A percentile compares a stretch with the other conserved stretches of the same genome.
Evolutionary conservation across 2,329 filamentous ascomycete species (phyloP).

Genomic region (Shiraia sp.): DNA sequence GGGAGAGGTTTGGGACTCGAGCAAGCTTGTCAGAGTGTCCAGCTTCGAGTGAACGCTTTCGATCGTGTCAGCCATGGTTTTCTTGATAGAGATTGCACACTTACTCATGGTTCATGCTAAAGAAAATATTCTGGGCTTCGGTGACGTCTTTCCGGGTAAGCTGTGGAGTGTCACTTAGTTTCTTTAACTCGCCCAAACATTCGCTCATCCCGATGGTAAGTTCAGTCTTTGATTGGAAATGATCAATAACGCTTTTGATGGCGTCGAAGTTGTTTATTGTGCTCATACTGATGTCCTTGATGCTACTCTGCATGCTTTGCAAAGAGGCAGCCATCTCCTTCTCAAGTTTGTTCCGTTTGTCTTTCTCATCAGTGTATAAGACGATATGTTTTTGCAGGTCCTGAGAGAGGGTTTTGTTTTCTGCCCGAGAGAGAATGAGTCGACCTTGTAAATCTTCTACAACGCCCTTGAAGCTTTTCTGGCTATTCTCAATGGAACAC

Average conservation of each 20-base stretch:
- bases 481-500: constrained; percentile 12
- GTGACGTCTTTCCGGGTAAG: constrained; percentile 24
- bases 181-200: constrained; percentile 20
- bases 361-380: constrained; percentile 24
- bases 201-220: constrained; percentile 14
- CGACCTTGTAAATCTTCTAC: constrained; percentile 20
- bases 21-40: constrained; percentile 5
- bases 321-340: constrained; percentile 19
- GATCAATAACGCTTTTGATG: constrained; percentile 14
- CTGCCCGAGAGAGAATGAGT: constrained; percentile 14
- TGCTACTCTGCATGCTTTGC: constrained; percentile 16
- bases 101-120: constrained; percentile 25
- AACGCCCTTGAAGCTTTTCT: constrained; percentile 12
- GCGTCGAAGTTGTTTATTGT: constrained; percentile 18
- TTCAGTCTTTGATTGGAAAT: neutral
- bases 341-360: constrained; percentile 25
- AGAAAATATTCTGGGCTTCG: constrained; percentile 29
- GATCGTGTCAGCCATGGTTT: neutral
- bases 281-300: constrained; percentile 11
- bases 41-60: constrained; percentile 26
- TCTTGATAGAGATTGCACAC: neutral
- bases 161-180: constrained; percentile 16
- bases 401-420: constrained; percentile 13
- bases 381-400: constrained; percentile 12
- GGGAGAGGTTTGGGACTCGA: constrained; percentile 1